Percentiles rank a stretch among this genome's conserved stretches.
phyloP scores from a whole-genome alignment of 2,329 filamentous ascomycete species.

The Teratosphaeria viscida region DNA sequence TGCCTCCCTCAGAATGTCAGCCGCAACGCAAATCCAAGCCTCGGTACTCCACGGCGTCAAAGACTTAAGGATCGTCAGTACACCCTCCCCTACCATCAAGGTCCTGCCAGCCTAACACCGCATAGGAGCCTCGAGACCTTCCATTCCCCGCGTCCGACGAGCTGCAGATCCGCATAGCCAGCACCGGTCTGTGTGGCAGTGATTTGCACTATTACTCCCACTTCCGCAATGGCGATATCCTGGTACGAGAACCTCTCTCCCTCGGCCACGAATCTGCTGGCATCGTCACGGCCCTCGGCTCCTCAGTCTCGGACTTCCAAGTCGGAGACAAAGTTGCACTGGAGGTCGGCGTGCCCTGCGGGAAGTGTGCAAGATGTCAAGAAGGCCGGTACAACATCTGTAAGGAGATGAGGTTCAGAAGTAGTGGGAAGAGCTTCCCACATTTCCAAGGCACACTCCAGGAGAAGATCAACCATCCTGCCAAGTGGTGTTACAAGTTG shows the following conservation, averaged over 20 bases:
- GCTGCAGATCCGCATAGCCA: slow-evolving; percentile 53
- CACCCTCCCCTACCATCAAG: slow-evolving; percentile 2
- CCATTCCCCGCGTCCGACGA: slow-evolving; percentile 41
- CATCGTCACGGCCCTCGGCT: slow-evolving; percentile 63
- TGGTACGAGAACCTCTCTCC: slow-evolving; percentile 71
- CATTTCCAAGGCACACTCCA: slow-evolving; percentile 56
- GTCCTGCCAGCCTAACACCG: neutral
- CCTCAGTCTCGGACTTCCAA: slow-evolving; percentile 40
- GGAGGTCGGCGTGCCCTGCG: slow-evolving; percentile 82
- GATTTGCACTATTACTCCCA: slow-evolving; percentile 80
- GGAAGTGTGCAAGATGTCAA: slow-evolving; percentile 45
- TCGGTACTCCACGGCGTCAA: slow-evolving; percentile 53
- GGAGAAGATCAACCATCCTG: slow-evolving; percentile 51
- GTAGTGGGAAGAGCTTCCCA: slow-evolving; percentile 49
- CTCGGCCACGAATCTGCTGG: slow-evolving; percentile 72
- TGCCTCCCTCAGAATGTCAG: neutral
- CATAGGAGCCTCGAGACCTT: slow-evolving; percentile 44
- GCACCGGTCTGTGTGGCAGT: slow-evolving; percentile 60
- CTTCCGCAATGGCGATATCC: slow-evolving; percentile 76
- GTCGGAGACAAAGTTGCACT: slow-evolving; percentile 79
- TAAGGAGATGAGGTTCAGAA: slow-evolving; percentile 47
- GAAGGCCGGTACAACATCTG: slow-evolving; percentile 54
- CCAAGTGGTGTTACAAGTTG: slow-evolving; percentile 49
- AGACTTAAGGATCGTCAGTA: slow-evolving; percentile 47
- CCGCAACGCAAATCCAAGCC: slow-evolving; percentile 29